Evolutionary conservation across 139 green algal species (phyloP).

Genomic region (Pedinophyceae sp.): DNA sequence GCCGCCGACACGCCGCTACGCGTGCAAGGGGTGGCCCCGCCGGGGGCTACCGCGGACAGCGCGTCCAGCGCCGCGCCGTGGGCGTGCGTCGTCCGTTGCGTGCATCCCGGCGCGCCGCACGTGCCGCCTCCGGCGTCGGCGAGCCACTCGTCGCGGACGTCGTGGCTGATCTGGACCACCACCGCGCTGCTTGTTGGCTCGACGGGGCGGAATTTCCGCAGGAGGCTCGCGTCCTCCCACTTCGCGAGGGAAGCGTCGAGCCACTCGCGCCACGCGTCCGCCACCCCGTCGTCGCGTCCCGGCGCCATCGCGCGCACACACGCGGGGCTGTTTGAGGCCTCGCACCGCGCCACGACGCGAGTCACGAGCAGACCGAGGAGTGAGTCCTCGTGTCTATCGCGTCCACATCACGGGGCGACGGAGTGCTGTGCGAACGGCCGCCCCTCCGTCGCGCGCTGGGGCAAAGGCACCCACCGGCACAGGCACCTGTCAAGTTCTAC

Average conservation of each 20-base stretch:
- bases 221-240: conserved; percentile 13
- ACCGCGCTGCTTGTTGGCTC: conserved; percentile 3
- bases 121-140: not conserved
- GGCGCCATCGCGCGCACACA: too few species aligned
- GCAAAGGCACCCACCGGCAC: too few species aligned
- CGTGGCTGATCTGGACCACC: not conserved
- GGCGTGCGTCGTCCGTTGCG: not conserved
- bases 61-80: not conserved
- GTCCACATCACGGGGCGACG: too few species aligned
- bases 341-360: too few species aligned
- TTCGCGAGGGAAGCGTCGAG: conserved; percentile 12
- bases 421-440: too few species aligned
- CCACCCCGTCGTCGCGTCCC: not conserved
- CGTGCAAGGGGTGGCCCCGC: not conserved
- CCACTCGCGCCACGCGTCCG: conserved; percentile 8
- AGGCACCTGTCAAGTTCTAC: too few species aligned
- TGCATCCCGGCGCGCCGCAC: conserved; percentile 11
- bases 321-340: too few species aligned
- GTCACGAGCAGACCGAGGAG: too few species aligned
- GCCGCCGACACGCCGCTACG: not conserved
- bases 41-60: not conserved
- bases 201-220: conserved; percentile 25
- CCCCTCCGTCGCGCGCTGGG: too few species aligned
- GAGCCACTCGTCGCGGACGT: not conserved
- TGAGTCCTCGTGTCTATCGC: too few species aligned